Base-by-base conservation (phyloP, 2,329 filamentous ascomycete genomes). In the Stemphylium lycopersici region DNA sequence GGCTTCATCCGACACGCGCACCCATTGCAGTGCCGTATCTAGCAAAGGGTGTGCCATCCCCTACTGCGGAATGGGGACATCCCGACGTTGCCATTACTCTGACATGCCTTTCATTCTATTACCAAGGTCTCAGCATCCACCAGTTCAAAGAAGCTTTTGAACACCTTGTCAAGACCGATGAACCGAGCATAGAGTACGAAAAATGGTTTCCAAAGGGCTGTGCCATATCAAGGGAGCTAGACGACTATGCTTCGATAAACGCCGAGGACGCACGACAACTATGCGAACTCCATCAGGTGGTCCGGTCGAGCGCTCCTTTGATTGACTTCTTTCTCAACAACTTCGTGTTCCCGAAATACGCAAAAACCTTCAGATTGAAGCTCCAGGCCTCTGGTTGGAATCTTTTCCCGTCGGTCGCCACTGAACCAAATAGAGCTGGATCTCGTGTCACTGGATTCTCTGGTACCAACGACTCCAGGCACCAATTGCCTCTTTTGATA, bases 361-460 rank as follows among this genome's bases (percentile, higher is more conserved):
- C 86, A 0, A 87, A 85, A 39, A 83, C 89, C 45, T 90, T 90
- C 57, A 76, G 77, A 0, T 67, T 81, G 8, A 90, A 90, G 56
- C 70, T 90, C 0, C 83, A 87, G 31, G 81, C 85, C 0, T 89
- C 85, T 0, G 86, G 85, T 0, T 91, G 87, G 87, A 87, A 90
- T 59, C 75, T 90, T 1, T 84, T 86, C 0, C 66, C 85, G 0
- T 78, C 77, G 22, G 26, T 15, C 54, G 36, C 3, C 24, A 52
- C 38, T 6, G 18, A 3, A 24, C 33, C 1, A 52, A 31, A 7
- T 7, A 29, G 18, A 3, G 22, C 8, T 6, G 46, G 49, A 13
- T 64, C 73, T 2, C 56, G 80, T 1, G 88, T 87, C 0, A 90
- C 87, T 0, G 88, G 88, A 0, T 91, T 92, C 66, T 88, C 85